These are phyloP conservation scores for Pulveroboletus sp. DNA, from an alignment of 1,284 basidiomycete genomes.

Conservation along the genomic window DNA sequence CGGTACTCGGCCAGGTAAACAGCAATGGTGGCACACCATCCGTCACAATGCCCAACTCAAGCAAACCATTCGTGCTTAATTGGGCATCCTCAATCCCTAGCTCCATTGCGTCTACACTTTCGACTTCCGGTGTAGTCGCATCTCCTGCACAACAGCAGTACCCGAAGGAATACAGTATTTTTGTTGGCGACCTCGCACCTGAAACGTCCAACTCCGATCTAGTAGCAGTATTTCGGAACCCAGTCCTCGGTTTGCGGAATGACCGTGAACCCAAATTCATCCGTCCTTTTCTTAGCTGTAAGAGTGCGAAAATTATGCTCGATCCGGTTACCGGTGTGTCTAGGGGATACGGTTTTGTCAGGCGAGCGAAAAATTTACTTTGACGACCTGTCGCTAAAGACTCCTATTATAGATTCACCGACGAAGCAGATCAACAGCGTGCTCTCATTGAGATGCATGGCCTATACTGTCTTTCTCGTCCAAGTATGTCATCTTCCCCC, in stretches of 20 bases:
- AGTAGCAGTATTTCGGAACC: slow-evolving; percentile 84
- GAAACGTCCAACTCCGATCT: slow-evolving; percentile 89
- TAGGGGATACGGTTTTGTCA: slow-evolving; percentile 85
- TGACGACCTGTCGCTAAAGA: slow-evolving; percentile 4
- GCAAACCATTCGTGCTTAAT: slow-evolving; percentile 69
- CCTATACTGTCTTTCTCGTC: slow-evolving; percentile 78
- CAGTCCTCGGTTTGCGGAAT: slow-evolving; percentile 74
- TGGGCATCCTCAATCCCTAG: slow-evolving; percentile 71
- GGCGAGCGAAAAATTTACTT: slow-evolving; percentile 41
- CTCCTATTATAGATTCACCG: slow-evolving; percentile 59
- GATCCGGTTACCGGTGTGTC: slow-evolving; percentile 88
- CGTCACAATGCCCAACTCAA: slow-evolving; percentile 76
- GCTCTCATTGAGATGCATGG: slow-evolving; percentile 90
- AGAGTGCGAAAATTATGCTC: slow-evolving; percentile 91
- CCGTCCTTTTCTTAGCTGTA: slow-evolving; percentile 81
- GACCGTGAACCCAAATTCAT: slow-evolving; percentile 83
- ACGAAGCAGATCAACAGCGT: slow-evolving; percentile 83
- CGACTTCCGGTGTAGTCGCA: slow-evolving; percentile 34
- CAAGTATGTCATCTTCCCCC: slow-evolving; percentile 52
- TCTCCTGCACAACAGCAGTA: slow-evolving; percentile 50
- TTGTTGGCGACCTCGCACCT: slow-evolving; percentile 86
- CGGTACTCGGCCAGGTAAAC: slow-evolving; percentile 68
- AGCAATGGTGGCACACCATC: slow-evolving; percentile 42
- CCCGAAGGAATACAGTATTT: slow-evolving; percentile 85
- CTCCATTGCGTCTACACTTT: slow-evolving; percentile 37